Base-by-base conservation (phyloP, 1,284 basidiomycete genomes). In the Ceratobasidium sp. region DNA sequence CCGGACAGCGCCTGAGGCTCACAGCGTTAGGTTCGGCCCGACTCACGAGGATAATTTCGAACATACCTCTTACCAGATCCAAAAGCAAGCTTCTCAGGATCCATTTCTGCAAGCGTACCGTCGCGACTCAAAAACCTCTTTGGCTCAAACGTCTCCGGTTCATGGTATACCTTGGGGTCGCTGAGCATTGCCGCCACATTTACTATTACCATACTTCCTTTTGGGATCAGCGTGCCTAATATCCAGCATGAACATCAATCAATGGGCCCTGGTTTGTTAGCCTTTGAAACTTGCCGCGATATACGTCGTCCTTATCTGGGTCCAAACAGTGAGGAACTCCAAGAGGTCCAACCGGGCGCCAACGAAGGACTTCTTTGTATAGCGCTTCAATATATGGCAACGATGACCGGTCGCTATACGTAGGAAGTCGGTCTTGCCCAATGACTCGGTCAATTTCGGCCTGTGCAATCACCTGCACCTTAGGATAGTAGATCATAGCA, bases 401-500 rank as follows among this genome's bases (percentile, higher is more conserved):
- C 12, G 40, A 56, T 7, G 7, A 9, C 3, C 73, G 72, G 46
- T 77, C 79, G 6, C 3, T 23, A 40, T 77, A 77, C 5, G 58
- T 71, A 9, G 79, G 79, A 4, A 79, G 51, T 1, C 79, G 56
- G 26, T 79, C 75, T 4, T 20, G 40, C 1, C 79, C 79, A 46
- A 79, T 39, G 33, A 79, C 69, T 1, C 51, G 39, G 12, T 77
- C 64, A 39, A 79, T 64, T 46, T 79, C 79, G 12, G 42, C 76
- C 44, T 77, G 75, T 2, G 79, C 79, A n/a, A 20, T 53, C 53
- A 3, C 28, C 44, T 77, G 76, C 12, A 77, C 51, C 69, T 60
- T n/a, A 79, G 77, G 76, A 55, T 79, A 23, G 63, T 73, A 5
- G 79, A 81, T 49, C 79, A 79, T 79, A 3, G 56, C 23, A 15